These are phyloP conservation scores for Acanthamoeba castellanii DNA, from an alignment of 208 protist genomes.

Conservation along the genomic window DNA sequence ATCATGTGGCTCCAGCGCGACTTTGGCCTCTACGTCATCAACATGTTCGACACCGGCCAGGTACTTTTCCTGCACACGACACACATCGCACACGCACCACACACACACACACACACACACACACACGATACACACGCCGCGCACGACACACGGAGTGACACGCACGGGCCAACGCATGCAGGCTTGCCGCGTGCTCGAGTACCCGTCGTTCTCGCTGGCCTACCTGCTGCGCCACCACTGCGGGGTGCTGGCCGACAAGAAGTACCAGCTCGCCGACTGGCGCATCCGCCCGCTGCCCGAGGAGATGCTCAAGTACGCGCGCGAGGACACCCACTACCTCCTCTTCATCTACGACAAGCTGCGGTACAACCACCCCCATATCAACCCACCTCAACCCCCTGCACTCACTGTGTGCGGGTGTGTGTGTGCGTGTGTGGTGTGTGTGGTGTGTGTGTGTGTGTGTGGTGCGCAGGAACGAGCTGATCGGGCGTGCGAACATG, in stretches of 20 bases:
- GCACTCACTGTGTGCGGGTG: constrained; percentile 99
- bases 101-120: too few species aligned
- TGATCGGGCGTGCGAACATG: constrained; percentile 79
- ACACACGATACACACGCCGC: too few species aligned
- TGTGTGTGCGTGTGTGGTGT: too few species aligned
- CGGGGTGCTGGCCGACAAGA: constrained; percentile 96
- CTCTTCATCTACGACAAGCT: constrained; percentile 96
- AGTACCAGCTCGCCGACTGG: constrained; percentile 99
- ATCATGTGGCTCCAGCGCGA: constrained; percentile 97
- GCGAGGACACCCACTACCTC: constrained; percentile 98
- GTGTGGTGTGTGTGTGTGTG: constrained; percentile 90
- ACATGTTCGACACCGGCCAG: constrained; percentile 98
- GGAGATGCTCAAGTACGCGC: constrained; percentile 97
- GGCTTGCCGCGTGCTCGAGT: constrained; percentile 94
- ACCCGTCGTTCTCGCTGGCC: constrained; percentile 94
- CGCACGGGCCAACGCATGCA: constrained; percentile 80
- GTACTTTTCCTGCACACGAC: neutral
- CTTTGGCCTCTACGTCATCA: constrained; percentile 98
- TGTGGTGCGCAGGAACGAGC: constrained; percentile 91
- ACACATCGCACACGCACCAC: neutral
- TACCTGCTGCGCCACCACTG: constrained; percentile 96
- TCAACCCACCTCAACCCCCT: constrained; percentile 94
- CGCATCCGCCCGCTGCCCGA: constrained; percentile 95
- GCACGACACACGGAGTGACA: too few species aligned
- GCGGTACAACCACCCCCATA: neutral